These are phyloP conservation scores for Apodospora peruviana DNA, from an alignment of 495 filamentous ascomycete genomes.

Conservation along the genomic window DNA sequence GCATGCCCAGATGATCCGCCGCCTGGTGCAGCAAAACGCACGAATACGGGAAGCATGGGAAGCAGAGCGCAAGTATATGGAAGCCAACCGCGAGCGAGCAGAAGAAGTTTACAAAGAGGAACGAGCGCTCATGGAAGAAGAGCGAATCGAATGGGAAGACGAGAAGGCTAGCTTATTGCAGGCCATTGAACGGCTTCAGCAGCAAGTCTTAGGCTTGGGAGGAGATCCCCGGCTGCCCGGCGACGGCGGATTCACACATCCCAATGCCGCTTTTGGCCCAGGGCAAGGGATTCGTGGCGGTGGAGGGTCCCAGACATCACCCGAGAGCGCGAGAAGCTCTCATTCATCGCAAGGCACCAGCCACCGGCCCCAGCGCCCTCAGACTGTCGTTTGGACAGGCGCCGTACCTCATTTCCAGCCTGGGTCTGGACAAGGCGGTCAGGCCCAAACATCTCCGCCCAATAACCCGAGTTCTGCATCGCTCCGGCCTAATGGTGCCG, in stretches of 20 bases:
- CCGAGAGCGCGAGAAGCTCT: constrained; percentile 23
- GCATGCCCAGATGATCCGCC: constrained; percentile 27
- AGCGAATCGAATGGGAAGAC: constrained; percentile 33
- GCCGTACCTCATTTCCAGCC: neutral
- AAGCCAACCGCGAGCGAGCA: constrained; percentile 37
- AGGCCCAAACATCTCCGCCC: no score
- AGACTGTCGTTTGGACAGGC: neutral
- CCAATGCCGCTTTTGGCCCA: constrained; percentile 9
- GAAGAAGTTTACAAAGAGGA: constrained; percentile 44
- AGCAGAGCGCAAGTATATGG: constrained; percentile 38
- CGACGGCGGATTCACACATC: constrained; percentile 10
- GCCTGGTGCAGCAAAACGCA: constrained; percentile 34
- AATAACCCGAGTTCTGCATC: no score
- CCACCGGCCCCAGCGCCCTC: neutral
- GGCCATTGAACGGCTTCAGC: constrained; percentile 25
- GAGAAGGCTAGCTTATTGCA: constrained; percentile 25
- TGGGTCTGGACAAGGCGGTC: neutral
- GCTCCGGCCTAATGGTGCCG: no score
- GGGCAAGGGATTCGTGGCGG: constrained; percentile 19
- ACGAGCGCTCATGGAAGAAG: constrained; percentile 38
- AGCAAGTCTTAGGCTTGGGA: constrained; percentile 21
- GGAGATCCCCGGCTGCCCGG: constrained; percentile 11
- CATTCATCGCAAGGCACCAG: constrained; percentile 20
- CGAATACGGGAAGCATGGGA: constrained; percentile 39
- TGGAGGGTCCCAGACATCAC: constrained; percentile 15